phyloP scores from a whole-genome alignment of 2,329 filamentous ascomycete species.

The Paecilomyces formosus region DNA sequence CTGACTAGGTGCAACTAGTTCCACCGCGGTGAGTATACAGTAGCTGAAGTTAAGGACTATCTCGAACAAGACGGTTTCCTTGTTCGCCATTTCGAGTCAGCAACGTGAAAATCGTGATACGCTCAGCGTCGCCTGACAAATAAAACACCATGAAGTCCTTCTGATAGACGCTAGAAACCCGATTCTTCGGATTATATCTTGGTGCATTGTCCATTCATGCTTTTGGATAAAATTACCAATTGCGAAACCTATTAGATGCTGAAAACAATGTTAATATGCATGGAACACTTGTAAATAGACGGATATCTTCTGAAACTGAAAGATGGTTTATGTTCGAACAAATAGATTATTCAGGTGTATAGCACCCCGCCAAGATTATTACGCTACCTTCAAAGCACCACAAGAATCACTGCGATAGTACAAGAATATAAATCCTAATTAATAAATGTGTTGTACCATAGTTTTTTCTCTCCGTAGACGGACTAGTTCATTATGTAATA shows the following conservation, averaged over 20 bases:
- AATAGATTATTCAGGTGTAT: not conserved
- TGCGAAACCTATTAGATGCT: not conserved
- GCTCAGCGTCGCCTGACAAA: not conserved
- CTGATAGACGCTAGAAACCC: not conserved
- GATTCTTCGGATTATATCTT: not conserved
- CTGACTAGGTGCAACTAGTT: constrained; percentile 47
- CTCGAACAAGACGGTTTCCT: constrained; percentile 63
- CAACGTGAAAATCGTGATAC: not conserved
- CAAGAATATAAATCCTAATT: not conserved
- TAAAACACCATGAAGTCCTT: constrained; percentile 4
- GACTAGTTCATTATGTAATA: not conserved
- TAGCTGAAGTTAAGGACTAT: constrained; percentile 85
- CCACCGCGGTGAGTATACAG: constrained; percentile 89
- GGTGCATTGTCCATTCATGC: not conserved
- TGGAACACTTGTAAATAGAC: not conserved
- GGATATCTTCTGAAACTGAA: not conserved
- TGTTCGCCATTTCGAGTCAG: constrained; percentile 68
- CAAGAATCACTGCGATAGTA: not conserved
- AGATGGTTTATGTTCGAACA: not conserved
- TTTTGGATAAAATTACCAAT: not conserved
- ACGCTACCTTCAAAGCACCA: not conserved
- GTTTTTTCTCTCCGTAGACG: too few species aligned
- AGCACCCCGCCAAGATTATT: not conserved
- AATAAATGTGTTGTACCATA: too few species aligned
- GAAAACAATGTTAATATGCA: not conserved